Evolutionary conservation across 176 grass and related monocot genomes (phyloP), one percentile per base, ranked within the genome.

Genomic region (Neostapfia colusana): DNA sequence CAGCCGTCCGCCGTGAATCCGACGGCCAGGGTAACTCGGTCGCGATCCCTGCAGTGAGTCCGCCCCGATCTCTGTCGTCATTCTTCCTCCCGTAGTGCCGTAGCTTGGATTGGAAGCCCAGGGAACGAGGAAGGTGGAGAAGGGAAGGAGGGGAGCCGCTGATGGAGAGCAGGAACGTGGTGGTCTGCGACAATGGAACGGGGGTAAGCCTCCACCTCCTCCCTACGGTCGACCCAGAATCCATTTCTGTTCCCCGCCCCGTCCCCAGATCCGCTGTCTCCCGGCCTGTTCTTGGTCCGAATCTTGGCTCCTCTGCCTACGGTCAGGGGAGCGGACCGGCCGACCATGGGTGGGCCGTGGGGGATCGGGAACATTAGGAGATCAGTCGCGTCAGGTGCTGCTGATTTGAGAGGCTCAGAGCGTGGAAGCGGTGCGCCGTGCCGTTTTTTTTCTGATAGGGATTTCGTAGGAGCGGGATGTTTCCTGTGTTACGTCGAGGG

Each of bases 141-240:
- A 31, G 50, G 61, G 63, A 25, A 42, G 46, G 7, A 54, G 7
- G 17, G 42, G 8, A 53, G 50, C 20, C 79, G 54, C 34, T 16
- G 18, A 96, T 96, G 89, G 93, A 92, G 24, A 96, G 75, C 72
- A 80, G 70, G 50, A 92, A 90, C 51, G 93, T 96, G 0, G 87
- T 92, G 31, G 93, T 96, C 26, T 96, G 93, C 79, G 93, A 96
- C 71, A 92, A 96, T 55, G 93, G 93, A 67, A 96, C 89, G 34
- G 89, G 93, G 75, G 93, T 96, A 96, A 76, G 51, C 9, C 20
- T 13, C 15, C 24, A 18, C 16, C 37, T 38, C 35, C 24, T 24
- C 21, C 31, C 8, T 58, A 50, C 25, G 34, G 17, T 49, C 24
- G 16, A 2, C 63, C 20, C 3, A 0, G 35, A 28, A 58, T 25